phyloP scores from a whole-genome alignment of 1,139 yeast species.

The Yamadazyma kanchanaburiensis region DNA sequence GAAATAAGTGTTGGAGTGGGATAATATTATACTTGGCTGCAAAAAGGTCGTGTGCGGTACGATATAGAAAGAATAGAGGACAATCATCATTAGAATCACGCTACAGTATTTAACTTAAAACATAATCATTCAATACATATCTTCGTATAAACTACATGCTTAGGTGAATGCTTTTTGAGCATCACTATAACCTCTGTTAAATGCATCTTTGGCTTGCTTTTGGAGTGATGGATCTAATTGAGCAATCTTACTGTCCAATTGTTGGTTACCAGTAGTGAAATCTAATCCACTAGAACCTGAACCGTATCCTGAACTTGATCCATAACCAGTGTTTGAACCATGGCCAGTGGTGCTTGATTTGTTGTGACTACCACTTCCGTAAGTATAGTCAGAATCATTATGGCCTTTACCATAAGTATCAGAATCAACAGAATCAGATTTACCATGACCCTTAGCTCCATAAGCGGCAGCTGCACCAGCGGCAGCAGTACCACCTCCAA shows the following conservation, averaged over 20 bases:
- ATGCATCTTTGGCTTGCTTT: slow-evolving; percentile 37
- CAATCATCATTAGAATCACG: too few species aligned
- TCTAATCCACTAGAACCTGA: slow-evolving; percentile 5
- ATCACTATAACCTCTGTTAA: slow-evolving; percentile 35
- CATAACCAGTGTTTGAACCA: neutral
- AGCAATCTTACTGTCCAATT: slow-evolving; percentile 32
- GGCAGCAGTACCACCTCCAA: slow-evolving; percentile 12
- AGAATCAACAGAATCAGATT: slow-evolving; percentile 6
- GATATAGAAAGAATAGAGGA: too few species aligned
- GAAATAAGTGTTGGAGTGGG: too few species aligned
- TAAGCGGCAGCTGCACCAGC: slow-evolving; percentile 13
- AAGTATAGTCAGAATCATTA: slow-evolving; percentile 6
- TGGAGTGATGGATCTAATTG: slow-evolving; percentile 31
- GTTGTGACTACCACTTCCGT: slow-evolving; percentile 1
- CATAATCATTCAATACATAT: too few species aligned
- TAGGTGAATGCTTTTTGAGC: slow-evolving; percentile 25
- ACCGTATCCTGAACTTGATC: slow-evolving; percentile 2
- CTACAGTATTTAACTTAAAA: too few species aligned
- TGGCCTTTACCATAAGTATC: slow-evolving; percentile 5
- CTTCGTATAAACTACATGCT: too few species aligned
- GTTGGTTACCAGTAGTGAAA: slow-evolving; percentile 33
- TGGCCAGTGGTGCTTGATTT: slow-evolving; percentile 1
- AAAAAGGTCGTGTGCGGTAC: too few species aligned
- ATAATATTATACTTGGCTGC: too few species aligned
- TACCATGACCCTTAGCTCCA: slow-evolving; percentile 6